Conservation (phyloP, 2,329 filamentous ascomycete species). For the Phialophora tarda region DNA sequence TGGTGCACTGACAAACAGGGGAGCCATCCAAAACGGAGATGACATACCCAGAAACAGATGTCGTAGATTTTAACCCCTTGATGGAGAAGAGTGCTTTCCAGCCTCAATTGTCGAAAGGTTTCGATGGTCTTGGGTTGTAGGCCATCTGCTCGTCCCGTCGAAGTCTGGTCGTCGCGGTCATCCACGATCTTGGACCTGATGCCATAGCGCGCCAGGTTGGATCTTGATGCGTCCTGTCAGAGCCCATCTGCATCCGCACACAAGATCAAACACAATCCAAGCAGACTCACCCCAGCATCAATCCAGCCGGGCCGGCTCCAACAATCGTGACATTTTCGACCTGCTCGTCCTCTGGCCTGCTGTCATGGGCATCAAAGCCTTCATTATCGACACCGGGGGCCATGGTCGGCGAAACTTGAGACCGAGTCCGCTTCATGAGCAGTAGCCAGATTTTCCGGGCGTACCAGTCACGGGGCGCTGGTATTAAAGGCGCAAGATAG, state of each 20-base stretch:
- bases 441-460: too few relatives aligned
- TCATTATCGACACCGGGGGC: not conserved
- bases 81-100: not conserved
- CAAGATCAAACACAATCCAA: too few relatives aligned
- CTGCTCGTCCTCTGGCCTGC: too few relatives aligned
- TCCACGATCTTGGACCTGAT: conserved; percentile 60
- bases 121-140: conserved; percentile 80
- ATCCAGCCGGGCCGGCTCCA: not conserved
- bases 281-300: conserved; percentile 1
- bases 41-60: not conserved
- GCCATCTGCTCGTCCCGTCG: conserved; percentile 72
- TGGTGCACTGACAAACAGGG: too few relatives aligned
- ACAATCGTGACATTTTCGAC: not conserved
- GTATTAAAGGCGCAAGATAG: too few relatives aligned
- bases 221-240: too few relatives aligned
- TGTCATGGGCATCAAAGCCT: conserved; percentile 2
- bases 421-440: not conserved
- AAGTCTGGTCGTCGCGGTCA: conserved; percentile 70
- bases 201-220: not conserved
- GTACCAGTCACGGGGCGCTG: too few relatives aligned
- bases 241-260: too few relatives aligned
- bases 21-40: too few relatives aligned
- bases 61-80: not conserved
- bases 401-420: not conserved
- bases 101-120: conserved; percentile 62